Evolutionary conservation across 2,329 filamentous ascomycete genomes (phyloP), one percentile per base, ranked within the genome.

Genomic region (Sclerotinia sclerotiorum): DNA sequence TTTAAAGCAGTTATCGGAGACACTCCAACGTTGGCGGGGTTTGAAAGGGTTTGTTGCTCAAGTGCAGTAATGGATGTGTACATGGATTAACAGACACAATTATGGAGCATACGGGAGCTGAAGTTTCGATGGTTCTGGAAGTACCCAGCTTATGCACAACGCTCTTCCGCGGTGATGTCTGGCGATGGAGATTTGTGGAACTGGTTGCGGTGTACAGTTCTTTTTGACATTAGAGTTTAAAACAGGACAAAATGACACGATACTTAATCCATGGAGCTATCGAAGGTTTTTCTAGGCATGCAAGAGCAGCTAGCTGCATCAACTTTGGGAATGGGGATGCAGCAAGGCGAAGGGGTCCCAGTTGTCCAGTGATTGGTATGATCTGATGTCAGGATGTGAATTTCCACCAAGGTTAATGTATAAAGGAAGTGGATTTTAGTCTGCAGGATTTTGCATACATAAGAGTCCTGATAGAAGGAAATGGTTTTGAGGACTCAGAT

Each of bases 301-400:
- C 67, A 44, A 32, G 42, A 24, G 44, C 46, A 48, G 51, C 60
- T 54, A 48, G 49, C 17, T 49, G 60, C 48, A 65, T 65, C n/a
- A 17, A 42, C 39, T 42, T 42, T 17, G 39, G 27, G 54, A 39
- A 39, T 44, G 51, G 63, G 52, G 32, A 46, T 35, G 62, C 32
- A 55, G 51, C 51, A 46, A 54, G 44, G 44, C 55, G 64, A 60
- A 19, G n/a, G 24, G 29, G 11, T 49, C 52, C 32, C n/a, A 61
- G 46, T 63, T 65, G 27, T 68, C 56, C 57, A 65, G 46, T 44
- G 60, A 62, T 58, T 63, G 56, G 48, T 35, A 69, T 69, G 61
- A 71, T 71, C 68, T 68, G 68, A 70, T 57, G 65, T 57, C 48
- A 64, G 68, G 69, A 61, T 61, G 29, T 42, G 54, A 17, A 67